Conservation (phyloP, 164 flowering plant species). For the Euptelea pleiosperma region DNA sequence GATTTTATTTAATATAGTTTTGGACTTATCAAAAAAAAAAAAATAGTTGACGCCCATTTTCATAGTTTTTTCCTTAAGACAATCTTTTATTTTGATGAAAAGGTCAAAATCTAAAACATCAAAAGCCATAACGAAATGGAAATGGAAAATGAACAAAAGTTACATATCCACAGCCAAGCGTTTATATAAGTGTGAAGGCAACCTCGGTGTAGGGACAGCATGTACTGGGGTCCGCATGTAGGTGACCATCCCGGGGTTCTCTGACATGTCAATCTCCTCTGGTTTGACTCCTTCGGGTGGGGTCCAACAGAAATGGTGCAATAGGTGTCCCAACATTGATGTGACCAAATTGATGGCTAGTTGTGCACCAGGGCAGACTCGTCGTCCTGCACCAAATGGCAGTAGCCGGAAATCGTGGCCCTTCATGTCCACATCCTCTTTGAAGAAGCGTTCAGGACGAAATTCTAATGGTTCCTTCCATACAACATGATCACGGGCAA, state of each 20-base stretch:
- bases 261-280: slow-evolving; percentile 33
- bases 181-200: slow-evolving; percentile 24
- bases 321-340: slow-evolving; percentile 30
- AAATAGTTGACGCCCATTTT: too few species aligned
- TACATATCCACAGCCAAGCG: too few species aligned
- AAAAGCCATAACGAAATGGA: too few species aligned
- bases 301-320: slow-evolving; percentile 32
- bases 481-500: slow-evolving; percentile 27
- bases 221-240: slow-evolving; percentile 29
- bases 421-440: slow-evolving; percentile 39
- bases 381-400: slow-evolving; percentile 38
- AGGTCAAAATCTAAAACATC: too few species aligned
- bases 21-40: too few species aligned
- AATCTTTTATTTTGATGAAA: too few species aligned
- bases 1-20: too few species aligned
- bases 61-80: too few species aligned
- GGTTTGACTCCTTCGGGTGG: slow-evolving; percentile 19
- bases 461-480: slow-evolving; percentile 33
- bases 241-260: slow-evolving; percentile 34
- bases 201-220: slow-evolving; percentile 30
- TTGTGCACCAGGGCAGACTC: slow-evolving; percentile 37
- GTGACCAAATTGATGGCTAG: slow-evolving; percentile 28
- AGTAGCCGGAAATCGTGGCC: slow-evolving; percentile 34
- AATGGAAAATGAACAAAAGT: too few species aligned
- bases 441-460: slow-evolving; percentile 33